These are phyloP conservation scores for Leishmania mexicana DNA, from an alignment of 208 protist genomes.

Conservation along the genomic window DNA sequence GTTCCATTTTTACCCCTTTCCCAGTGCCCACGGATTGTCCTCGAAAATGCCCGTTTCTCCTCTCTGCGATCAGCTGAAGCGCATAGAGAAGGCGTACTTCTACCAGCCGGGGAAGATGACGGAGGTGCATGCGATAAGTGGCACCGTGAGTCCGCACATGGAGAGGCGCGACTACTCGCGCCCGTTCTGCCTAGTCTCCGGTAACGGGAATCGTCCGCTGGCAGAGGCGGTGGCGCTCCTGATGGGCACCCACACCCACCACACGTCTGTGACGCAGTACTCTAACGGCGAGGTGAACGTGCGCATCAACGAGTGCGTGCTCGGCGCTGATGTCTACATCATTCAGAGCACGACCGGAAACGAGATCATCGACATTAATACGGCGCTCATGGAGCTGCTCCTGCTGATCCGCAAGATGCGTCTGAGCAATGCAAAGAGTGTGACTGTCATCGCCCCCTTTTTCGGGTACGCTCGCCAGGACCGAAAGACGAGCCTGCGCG, in stretches of 20 bases:
- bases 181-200: conserved; percentile 83
- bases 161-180: conserved; percentile 28
- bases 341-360: conserved; percentile 96
- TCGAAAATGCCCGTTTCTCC: conserved; percentile 37
- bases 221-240: conserved; percentile 86
- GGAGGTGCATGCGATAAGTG: conserved; percentile 61
- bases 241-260: conserved; percentile 75
- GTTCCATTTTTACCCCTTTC: neutral
- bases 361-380: conserved; percentile 92
- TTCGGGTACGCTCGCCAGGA: conserved; percentile 96
- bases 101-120: conserved; percentile 79
- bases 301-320: conserved; percentile 93
- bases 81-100: conserved; percentile 87
- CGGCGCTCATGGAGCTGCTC: conserved; percentile 96
- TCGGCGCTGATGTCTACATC: conserved; percentile 96
- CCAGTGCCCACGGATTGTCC: neutral
- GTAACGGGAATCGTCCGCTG: conserved; percentile 91
- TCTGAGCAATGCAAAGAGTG: conserved; percentile 83
- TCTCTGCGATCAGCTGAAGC: conserved; percentile 68
- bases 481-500: conserved; percentile 90
- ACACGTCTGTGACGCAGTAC: conserved; percentile 83
- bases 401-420: conserved; percentile 93
- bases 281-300: conserved; percentile 91
- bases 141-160: conserved; percentile 58
- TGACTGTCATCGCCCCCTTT: conserved; percentile 95